phyloP scores from a whole-genome alignment of 805 yeast genomes.

The Candida verbasci region DNA sequence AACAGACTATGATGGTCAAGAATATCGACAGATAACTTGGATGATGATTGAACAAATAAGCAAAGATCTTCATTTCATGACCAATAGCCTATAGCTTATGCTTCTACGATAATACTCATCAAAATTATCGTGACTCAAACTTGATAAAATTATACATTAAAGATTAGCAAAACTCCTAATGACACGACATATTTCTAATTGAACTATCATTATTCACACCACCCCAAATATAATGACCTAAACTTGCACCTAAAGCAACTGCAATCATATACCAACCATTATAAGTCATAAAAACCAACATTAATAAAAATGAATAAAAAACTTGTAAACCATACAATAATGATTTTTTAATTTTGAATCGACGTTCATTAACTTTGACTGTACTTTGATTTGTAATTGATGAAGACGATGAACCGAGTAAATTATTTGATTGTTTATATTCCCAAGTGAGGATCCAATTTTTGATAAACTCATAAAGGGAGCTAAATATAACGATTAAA shows the following conservation, averaged over 20 bases:
- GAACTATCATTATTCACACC: conserved; percentile 7
- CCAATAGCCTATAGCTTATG: too few species aligned
- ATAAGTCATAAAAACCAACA: conserved; percentile 84
- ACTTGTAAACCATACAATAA: conserved; percentile 60
- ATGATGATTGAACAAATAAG: too few species aligned
- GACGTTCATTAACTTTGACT: conserved; percentile 5
- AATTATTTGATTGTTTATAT: conserved; percentile 20
- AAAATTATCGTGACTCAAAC: too few species aligned
- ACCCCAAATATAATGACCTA: conserved; percentile 65
- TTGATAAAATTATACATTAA: too few species aligned
- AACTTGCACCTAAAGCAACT: conserved; percentile 65
- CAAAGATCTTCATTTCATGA: too few species aligned
- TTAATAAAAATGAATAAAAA: conserved; percentile 63
- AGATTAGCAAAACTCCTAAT: too few species aligned
- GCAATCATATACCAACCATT: conserved; percentile 82
- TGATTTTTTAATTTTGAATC: conserved; percentile 30
- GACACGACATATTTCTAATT: conserved; percentile 29
- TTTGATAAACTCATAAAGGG: conserved; percentile 60
- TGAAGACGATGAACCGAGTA: conserved; percentile 6
- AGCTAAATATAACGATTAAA: conserved; percentile 44
- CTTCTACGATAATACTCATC: too few species aligned
- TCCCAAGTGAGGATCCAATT: conserved; percentile 27
- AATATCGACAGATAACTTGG: too few species aligned
- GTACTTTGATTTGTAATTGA: conserved; percentile 4
- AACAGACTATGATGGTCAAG: too few species aligned